phyloP scores from a whole-genome alignment of 2,329 filamentous ascomycete genomes.

The Amphichorda felina region DNA sequence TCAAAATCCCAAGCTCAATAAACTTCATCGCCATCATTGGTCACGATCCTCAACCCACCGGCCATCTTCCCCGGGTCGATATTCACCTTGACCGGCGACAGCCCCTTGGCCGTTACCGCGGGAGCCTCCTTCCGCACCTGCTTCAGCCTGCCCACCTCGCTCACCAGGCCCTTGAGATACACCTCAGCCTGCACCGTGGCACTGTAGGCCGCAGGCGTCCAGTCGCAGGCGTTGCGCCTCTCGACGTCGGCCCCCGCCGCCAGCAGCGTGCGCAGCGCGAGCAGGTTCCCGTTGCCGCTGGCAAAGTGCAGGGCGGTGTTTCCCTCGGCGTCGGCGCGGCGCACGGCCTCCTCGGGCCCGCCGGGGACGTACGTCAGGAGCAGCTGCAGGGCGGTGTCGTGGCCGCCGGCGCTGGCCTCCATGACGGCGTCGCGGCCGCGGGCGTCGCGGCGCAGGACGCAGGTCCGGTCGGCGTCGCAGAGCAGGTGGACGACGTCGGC shows the following conservation, averaged over 20 bases:
- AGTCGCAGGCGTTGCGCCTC: conserved; percentile 62
- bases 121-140: conserved; percentile 22
- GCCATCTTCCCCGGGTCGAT: conserved; percentile 27
- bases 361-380: conserved; percentile 48
- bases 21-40: conserved; percentile 21
- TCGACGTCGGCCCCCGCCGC: conserved; percentile 67
- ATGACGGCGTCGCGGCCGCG: conserved; percentile 62
- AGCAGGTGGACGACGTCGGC: conserved; percentile 65
- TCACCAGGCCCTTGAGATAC: conserved; percentile 67
- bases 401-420: conserved; percentile 47
- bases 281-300: conserved; percentile 67
- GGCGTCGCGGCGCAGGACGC: conserved; percentile 51
- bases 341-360: conserved; percentile 40
- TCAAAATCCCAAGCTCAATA: conserved; percentile 14
- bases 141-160: conserved; percentile 53
- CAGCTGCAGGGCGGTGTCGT: conserved; percentile 54
- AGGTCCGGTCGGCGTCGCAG: conserved; percentile 48
- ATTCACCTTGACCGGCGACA: conserved; percentile 9
- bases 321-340: conserved; percentile 54
- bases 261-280: conserved; percentile 65
- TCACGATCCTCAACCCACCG: conserved; percentile 31
- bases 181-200: conserved; percentile 75
- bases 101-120: neutral
- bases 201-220: conserved; percentile 76
- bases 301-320: conserved; percentile 85